These are phyloP conservation scores for Pseudoneurospora amorphoporcata DNA, from an alignment of 495 filamentous ascomycete genomes.

Conservation along the genomic window DNA sequence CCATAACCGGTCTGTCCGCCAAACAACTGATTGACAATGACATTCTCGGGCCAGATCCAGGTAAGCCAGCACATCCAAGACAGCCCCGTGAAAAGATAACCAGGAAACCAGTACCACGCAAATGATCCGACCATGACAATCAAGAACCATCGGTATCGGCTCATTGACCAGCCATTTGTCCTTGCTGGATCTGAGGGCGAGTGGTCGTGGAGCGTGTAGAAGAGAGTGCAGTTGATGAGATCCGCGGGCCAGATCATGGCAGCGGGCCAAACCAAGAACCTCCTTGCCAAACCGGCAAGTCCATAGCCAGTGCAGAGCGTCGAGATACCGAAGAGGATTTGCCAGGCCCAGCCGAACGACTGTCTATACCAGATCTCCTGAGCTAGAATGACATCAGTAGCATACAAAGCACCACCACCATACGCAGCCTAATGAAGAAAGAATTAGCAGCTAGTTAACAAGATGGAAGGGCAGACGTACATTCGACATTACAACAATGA, in stretches of 20 bases:
- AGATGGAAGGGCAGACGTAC: constrained; percentile 21
- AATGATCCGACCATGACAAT: constrained; percentile 43
- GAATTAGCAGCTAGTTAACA: constrained; percentile 6
- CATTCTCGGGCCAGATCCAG: constrained; percentile 52
- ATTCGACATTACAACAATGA: constrained; percentile 67
- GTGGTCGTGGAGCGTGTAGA: constrained; percentile 59
- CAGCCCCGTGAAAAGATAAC: constrained; percentile 47
- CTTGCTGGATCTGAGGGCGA: constrained; percentile 43
- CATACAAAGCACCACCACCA: constrained; percentile 38
- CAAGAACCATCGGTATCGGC: constrained; percentile 56
- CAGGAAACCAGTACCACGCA: constrained; percentile 50
- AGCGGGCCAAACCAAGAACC: constrained; percentile 55
- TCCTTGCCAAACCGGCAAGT: constrained; percentile 54
- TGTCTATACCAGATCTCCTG: constrained; percentile 29
- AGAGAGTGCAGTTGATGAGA: constrained; percentile 55
- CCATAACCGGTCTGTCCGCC: constrained; percentile 53
- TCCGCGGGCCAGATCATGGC: constrained; percentile 67
- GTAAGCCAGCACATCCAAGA: constrained; percentile 52
- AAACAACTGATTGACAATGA: constrained; percentile 60
- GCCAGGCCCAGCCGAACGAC: constrained; percentile 48
- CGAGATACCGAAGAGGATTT: constrained; percentile 56
- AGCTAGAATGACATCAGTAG: constrained; percentile 37
- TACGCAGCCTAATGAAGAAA: constrained; percentile 25
- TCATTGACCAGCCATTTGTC: constrained; percentile 54
- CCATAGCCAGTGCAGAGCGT: constrained; percentile 67